Base-by-base conservation (phyloP, 257 asterid genomes). In the Fraxinus excelsior region DNA sequence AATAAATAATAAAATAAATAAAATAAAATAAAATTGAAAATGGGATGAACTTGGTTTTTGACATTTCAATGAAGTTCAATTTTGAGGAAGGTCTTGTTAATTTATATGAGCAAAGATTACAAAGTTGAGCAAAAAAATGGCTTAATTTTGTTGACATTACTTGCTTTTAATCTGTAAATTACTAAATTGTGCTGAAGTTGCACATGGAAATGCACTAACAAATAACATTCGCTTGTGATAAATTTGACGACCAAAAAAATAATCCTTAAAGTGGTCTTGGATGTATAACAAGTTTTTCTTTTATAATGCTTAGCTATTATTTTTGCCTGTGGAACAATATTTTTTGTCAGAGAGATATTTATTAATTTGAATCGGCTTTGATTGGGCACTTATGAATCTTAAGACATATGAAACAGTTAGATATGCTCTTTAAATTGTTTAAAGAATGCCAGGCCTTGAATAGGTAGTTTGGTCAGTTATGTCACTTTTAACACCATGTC, bases 31-130 rank as follows among this genome's bases (percentile, higher is more conserved):
- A 5, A 35, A 5, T 35, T 35, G 25, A 18, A 67, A 19, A 34
- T 35, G 66, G 70, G 76, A 10, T 68, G 70, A 69, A 29, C 67
- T 73, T 67, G 62, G 65, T 12, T 62, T 37, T 64, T 3, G 35
- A 34, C 29, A 70, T 34, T 26, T 70, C 71, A 68, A 23, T 19
- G 23, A 23, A 23, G 68, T 70, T 21, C 26, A 2, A 69, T 5
- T 23, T 1, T 73, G 42, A 65, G 7, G 64, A n/a, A 51, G 42
- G 28, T 76, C 3, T 38, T 29, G 11, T 26, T 21, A 26, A 26
- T 23, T 21, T 9, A 9, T 35, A 16, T 69, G 69, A 37, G 32
- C 21, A 11, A 11, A 40, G 46, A 40, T 13, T 40, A 13, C 46
- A 19, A 67, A 58, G 7, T 32, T 44, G 37, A 16, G 19, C 23